Evolutionary conservation across 208 protist species (phyloP).

Genomic region (Trypanosoma cruzi): DNA sequence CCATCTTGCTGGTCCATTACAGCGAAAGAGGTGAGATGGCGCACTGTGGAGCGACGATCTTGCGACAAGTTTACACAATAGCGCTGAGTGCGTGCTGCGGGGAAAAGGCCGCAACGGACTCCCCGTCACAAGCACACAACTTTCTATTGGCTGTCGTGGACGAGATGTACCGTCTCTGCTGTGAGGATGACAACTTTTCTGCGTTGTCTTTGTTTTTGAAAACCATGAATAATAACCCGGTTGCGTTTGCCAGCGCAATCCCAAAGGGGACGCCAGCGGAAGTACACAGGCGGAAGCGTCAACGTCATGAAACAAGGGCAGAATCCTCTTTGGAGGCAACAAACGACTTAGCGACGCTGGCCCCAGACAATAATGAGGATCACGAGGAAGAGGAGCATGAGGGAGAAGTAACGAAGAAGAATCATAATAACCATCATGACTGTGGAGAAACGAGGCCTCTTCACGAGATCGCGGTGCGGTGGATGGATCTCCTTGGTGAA

Average conservation of each 20-base stretch:
- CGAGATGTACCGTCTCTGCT: slow-evolving; percentile 1
- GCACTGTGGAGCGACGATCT: slow-evolving; percentile 1
- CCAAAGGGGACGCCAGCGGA: neutral
- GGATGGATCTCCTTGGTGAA: slow-evolving; percentile 20
- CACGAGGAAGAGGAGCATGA: neutral
- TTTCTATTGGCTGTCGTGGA: slow-evolving; percentile 20
- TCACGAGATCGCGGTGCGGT: slow-evolving; percentile 10
- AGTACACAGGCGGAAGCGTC: neutral
- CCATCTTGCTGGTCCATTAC: slow-evolving; percentile 11
- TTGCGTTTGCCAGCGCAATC: slow-evolving; percentile 1
- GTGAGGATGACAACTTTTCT: slow-evolving; percentile 4
- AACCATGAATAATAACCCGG: slow-evolving; percentile 4
- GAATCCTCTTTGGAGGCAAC: neutral
- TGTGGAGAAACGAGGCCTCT: neutral
- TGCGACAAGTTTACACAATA: slow-evolving; percentile 21
- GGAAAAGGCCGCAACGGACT: neutral
- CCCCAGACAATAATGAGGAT: neutral
- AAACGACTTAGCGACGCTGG: neutral
- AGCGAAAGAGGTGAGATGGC: neutral
- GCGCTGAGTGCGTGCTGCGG: slow-evolving; percentile 8
- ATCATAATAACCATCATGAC: neutral
- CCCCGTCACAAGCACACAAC: slow-evolving; percentile 3
- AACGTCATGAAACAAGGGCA: neutral
- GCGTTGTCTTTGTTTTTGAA: slow-evolving; percentile 20
- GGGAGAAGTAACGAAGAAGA: neutral